Conservation (phyloP, 306 rosid species). For the Lupinus albus region DNA sequence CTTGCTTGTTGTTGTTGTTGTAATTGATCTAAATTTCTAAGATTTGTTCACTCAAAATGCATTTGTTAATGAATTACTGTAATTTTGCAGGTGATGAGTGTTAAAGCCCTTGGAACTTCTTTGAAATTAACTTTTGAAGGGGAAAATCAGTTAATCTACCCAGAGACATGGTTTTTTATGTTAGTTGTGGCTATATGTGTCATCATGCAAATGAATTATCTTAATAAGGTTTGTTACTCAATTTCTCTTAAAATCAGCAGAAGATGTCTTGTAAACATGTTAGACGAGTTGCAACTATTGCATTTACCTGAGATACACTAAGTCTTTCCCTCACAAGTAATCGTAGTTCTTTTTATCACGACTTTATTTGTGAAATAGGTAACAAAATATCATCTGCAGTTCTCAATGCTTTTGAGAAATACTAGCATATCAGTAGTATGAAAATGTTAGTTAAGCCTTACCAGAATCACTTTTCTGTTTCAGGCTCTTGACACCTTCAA, state of each 20-base stretch:
- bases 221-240: conserved; percentile 71
- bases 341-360: background rate
- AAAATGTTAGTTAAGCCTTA: background rate
- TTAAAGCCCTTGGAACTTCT: conserved; percentile 90
- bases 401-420: background rate
- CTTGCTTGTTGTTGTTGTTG: too few species aligned
- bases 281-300: background rate
- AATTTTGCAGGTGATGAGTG: conserved; percentile 86
- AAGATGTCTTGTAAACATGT: background rate
- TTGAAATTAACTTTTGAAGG: conserved; percentile 88
- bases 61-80: background rate
- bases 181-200: conserved; percentile 71
- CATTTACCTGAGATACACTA: background rate
- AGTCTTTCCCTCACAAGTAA: background rate
- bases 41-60: conserved; percentile 13
- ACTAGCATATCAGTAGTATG: background rate
- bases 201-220: conserved; percentile 81
- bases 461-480: background rate
- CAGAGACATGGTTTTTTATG: conserved; percentile 85
- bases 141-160: conserved; percentile 67
- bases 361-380: background rate
- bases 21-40: conserved; percentile 17
- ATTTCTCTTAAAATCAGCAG: conserved; percentile 6
- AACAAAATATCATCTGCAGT: background rate
- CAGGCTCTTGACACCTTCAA: conserved; percentile 96